Evolutionary conservation across 352 stramenopile genomes (phyloP), one percentile per base, ranked within the genome.

Genomic region (Phytophthora syringae): DNA sequence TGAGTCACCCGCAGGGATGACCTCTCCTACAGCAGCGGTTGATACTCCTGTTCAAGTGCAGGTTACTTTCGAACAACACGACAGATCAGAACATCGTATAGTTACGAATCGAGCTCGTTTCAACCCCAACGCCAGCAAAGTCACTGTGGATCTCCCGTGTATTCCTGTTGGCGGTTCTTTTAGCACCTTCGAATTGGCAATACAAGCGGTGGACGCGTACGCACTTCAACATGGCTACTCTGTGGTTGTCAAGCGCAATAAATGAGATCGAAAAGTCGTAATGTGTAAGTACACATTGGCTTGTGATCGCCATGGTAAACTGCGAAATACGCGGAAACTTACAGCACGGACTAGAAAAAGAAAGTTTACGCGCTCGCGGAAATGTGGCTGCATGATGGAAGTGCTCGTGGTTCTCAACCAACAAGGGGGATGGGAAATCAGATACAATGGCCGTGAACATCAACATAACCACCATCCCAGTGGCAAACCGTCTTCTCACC

Each of bases 281-380:
- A 39, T 39, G 32, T n/a, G 32, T n/a, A 12, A 9, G 12, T 39
- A 39, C 32, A 39, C 32, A 39, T 16, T 39, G 12, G 32, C 32
- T 39, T 39, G 32, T 39, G 32, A 39, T 9, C 32, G 32, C 7
- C 32, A 39, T n/a, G 13, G 32, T 16, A n/a, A 39, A n/a, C 7
- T 9, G 3, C 5, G 32, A n/a, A 39, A 39, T n/a, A 39, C 32
- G 2, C 7, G 32, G 32, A 39, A 39, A 39, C 13, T 39, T 12
- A 39, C 32, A n/a, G 13, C 9, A 12, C 7, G 12, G 3, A 39
- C 32, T n/a, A 39, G 32, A 39, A 39, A 52, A 40, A 25, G 16
- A n/a, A 15, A 52, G 20, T 40, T 52, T 52, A n/a, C 45, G 12
- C 45, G 45, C 3, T 52, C 45, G 9, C 25, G 45, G 11, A 52